A percentile compares a stretch with the other conserved stretches of the same genome.
phyloP scores from a whole-genome alignment of 805 yeast species.

The Ogataea allantospora region DNA sequence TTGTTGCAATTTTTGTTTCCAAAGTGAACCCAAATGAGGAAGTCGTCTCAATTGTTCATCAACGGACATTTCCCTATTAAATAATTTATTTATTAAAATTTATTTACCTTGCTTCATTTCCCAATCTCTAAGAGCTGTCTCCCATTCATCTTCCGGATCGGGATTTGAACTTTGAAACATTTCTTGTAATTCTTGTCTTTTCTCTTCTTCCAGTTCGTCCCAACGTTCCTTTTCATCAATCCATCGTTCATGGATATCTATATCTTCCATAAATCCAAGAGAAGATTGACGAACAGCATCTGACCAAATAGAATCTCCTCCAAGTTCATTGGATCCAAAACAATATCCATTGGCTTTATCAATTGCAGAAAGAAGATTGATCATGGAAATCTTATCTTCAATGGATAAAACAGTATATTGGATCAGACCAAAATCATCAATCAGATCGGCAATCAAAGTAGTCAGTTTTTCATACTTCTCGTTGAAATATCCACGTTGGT shows the following conservation, averaged over 20 bases:
- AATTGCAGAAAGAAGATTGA: slow-evolving; percentile 66
- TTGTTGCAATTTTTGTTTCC: slow-evolving; percentile 11
- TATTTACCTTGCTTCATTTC: slow-evolving; percentile 31
- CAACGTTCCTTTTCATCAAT: slow-evolving; percentile 76
- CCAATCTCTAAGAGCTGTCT: slow-evolving; percentile 59
- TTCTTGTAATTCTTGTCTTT: slow-evolving; percentile 38
- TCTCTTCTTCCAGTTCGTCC: slow-evolving; percentile 60
- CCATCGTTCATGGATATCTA: slow-evolving; percentile 95
- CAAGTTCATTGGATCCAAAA: slow-evolving; percentile 89
- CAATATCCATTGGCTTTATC: slow-evolving; percentile 94
- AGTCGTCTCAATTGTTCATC: slow-evolving; percentile 3
- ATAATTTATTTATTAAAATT: background rate
- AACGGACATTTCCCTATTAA: slow-evolving; percentile 2
- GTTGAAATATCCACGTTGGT: slow-evolving; percentile 56
- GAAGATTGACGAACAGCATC: slow-evolving; percentile 82
- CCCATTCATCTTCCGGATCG: slow-evolving; percentile 72
- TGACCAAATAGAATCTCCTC: slow-evolving; percentile 98
- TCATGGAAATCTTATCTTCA: slow-evolving; percentile 92
- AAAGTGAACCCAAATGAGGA: slow-evolving; percentile 12
- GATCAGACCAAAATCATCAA: slow-evolving; percentile 84
- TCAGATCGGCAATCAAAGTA: slow-evolving; percentile 73
- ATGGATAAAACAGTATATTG: slow-evolving; percentile 86
- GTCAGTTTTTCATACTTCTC: slow-evolving; percentile 57
- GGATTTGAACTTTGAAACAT: slow-evolving; percentile 37
- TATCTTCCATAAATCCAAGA: slow-evolving; percentile 47